Base-by-base conservation (phyloP, 768 basidiomycete genomes). In the Suillus subaureus region DNA sequence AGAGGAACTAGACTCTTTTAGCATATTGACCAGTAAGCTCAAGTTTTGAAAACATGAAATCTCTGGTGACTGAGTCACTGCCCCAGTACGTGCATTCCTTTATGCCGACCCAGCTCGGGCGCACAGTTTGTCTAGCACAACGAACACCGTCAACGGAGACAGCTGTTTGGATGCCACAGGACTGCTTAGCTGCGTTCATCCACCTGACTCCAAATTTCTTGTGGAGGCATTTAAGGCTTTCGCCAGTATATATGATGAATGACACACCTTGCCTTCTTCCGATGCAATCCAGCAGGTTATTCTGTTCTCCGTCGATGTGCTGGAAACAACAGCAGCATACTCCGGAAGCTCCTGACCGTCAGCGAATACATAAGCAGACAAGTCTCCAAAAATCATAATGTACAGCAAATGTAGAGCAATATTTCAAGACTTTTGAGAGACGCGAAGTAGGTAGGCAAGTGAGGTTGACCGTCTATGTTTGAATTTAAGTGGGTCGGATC, bases 201-300 rank as follows among this genome's bases (percentile, higher is more conserved):
- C 69, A 72, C 18, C 18, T 51, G 26, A 51, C 33, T 35, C 49
- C 49, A 51, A 51, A 51, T 51, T 51, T 51, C 49, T 51, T 16
- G 23, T 26, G 7, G 49, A 51, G 26, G 23, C 7, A 51, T 16
- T 33, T 7, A 64, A 47, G 7, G 26, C 18, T 39, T 57, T 28
- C 9, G 8, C 9, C 56, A 13, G 33, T 64, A 23, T 45, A 2
- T 43, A 15, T 49, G 62, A 39, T 33, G 40, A 13, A 40, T 6
- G 3, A 35, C 60, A 12, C n/a, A 69, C 72, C 57, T 72, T 74
- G 62, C 69, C 71, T 9, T 67, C 68, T 61, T 74, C 66, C 0
- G 72, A 73, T 16, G 70, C 61, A 23, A 73, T 64, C 69, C 70
- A 74, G 45, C 73, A 73, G 18, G 67, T 69, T 13, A 45, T 64